A percentile compares a stretch with the other conserved stretches of the same genome.
These are phyloP conservation scores for Echites panduratus DNA, from an alignment of 257 asterid genomes.

Conservation along the genomic window DNA sequence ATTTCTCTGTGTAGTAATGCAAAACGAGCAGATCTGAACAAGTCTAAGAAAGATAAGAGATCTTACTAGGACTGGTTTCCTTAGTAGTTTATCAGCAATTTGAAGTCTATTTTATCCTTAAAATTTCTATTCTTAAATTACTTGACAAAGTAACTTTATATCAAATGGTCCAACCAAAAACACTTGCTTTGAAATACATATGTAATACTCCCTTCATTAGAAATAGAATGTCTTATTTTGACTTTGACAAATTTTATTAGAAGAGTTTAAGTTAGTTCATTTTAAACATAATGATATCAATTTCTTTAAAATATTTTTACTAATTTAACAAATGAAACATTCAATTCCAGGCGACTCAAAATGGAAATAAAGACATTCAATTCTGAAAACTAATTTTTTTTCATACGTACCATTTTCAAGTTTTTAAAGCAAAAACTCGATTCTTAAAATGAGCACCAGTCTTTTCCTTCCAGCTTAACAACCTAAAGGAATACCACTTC, in stretches of 20 bases:
- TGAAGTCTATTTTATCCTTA: background rate
- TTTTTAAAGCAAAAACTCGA: background rate
- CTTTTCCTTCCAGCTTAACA: background rate
- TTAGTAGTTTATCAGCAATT: background rate
- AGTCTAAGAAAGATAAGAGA: background rate
- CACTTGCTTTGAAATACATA: background rate
- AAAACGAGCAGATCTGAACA: background rate
- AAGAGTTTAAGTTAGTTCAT: too few species aligned
- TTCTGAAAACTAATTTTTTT: background rate
- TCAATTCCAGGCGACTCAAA: too few species aligned
- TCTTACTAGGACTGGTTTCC: background rate
- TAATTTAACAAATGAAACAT: too few species aligned
- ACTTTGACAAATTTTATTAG: too few species aligned
- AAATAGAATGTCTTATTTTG: too few species aligned
- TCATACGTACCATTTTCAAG: background rate
- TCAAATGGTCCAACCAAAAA: background rate
- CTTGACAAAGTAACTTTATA: background rate
- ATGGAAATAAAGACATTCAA: too few species aligned
- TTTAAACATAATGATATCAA: too few species aligned
- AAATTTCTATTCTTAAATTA: background rate
- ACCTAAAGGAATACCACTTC: background rate
- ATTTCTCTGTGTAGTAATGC: background rate
- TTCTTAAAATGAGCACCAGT: background rate
- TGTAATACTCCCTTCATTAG: too few species aligned
- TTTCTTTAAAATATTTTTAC: too few species aligned